phyloP scores from a whole-genome alignment of 345 rosid species.

The Iberis pinnata region DNA sequence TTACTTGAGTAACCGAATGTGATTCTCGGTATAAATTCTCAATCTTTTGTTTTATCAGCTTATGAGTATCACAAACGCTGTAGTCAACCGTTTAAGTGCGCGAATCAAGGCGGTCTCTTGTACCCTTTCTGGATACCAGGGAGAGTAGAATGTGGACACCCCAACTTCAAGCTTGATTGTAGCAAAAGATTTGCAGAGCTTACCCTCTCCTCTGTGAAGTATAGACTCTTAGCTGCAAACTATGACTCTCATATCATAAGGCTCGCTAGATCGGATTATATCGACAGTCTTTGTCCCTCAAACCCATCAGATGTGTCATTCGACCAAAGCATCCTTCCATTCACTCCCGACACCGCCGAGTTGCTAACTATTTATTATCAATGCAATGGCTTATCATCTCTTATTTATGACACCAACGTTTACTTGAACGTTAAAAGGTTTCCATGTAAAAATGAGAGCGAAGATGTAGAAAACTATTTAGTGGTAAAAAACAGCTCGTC shows the following conservation, averaged over 20 bases:
- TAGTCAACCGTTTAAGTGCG: constrained; percentile 3
- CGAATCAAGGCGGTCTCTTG: neutral
- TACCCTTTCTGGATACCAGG: constrained; percentile 35
- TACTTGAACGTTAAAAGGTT: neutral
- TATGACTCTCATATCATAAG: neutral
- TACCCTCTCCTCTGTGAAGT: constrained; percentile 14
- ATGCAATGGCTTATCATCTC: constrained; percentile 2
- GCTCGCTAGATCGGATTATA: constrained; percentile 29
- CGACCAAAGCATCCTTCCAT: neutral
- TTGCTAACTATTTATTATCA: constrained; percentile 28
- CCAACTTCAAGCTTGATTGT: constrained; percentile 29
- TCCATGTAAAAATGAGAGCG: too few species aligned
- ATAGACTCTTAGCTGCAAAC: constrained; percentile 16
- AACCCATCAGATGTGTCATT: neutral
- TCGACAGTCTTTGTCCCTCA: constrained; percentile 13
- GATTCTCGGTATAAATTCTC: too few species aligned
- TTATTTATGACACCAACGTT: too few species aligned
- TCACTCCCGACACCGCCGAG: neutral
- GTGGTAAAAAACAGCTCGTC: neutral
- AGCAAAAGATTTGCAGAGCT: neutral
- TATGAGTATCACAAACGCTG: constrained; percentile 5
- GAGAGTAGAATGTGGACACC: constrained; percentile 31
- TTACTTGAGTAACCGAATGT: too few species aligned
- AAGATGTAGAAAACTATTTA: constrained; percentile 11
- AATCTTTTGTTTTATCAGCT: constrained; percentile 10